These are phyloP conservation scores for Calamus simplicifolius DNA, from an alignment of 176 grass and related monocot genomes.

Conservation along the genomic window DNA sequence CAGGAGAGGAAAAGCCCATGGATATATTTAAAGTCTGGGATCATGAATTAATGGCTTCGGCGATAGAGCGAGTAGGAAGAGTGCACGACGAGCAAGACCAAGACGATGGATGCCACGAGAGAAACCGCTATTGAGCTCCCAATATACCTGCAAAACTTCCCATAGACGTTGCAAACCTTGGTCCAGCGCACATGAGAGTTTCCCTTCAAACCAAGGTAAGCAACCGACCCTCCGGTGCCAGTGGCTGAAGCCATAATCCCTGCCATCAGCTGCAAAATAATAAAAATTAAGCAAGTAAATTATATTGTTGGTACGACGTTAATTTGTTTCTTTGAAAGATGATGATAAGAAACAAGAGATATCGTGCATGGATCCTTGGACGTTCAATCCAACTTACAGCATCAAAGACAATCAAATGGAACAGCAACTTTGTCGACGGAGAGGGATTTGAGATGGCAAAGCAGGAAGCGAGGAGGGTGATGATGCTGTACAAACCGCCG, in stretches of 20 bases:
- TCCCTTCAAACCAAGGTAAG: constrained; percentile 61
- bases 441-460: constrained; percentile 11
- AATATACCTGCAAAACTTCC: constrained; percentile 54
- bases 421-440: constrained; percentile 26
- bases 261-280: constrained; percentile 40
- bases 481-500: constrained; percentile 49
- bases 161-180: constrained; percentile 50
- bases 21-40: background rate
- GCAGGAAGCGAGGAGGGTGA: constrained; percentile 24
- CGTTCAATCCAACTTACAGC: constrained; percentile 26
- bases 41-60: constrained; percentile 33
- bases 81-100: constrained; percentile 37
- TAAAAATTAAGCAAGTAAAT: no score
- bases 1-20: no score
- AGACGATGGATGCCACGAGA: constrained; percentile 40
- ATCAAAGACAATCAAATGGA: constrained; percentile 39
- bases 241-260: constrained; percentile 70
- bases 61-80: constrained; percentile 48
- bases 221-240: constrained; percentile 36
- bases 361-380: no score
- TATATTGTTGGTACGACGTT: no score
- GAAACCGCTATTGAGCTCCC: constrained; percentile 24
- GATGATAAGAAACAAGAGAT: no score
- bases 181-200: constrained; percentile 55
- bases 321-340: no score